Evolutionary conservation across 257 asterid species (phyloP).

Genomic region (Rhazya stricta): DNA sequence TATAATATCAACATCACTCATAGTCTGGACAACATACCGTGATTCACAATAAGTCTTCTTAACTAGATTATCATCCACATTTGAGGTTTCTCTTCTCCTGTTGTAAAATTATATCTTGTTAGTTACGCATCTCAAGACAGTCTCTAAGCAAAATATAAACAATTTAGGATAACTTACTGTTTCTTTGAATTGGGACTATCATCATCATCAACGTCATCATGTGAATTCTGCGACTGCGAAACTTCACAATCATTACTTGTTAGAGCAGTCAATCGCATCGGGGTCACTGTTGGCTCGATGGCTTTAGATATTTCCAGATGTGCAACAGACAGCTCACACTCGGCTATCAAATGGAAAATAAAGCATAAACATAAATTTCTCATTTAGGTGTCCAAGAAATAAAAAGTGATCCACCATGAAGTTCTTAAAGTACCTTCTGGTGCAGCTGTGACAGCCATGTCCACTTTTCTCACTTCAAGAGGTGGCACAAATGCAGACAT

Average conservation of each 20-base stretch:
- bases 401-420: conserved; percentile 1
- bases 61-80: conserved; percentile 40
- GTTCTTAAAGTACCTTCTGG: conserved; percentile 38
- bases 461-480: conserved; percentile 33
- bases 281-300: conserved; percentile 27
- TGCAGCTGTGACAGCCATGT: conserved; percentile 23
- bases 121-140: conserved; percentile 17
- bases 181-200: conserved; percentile 47
- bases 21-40: conserved; percentile 65
- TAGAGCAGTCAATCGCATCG: conserved; percentile 26
- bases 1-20: conserved; percentile 69
- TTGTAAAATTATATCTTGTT: conserved; percentile 16
- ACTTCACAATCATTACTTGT: conserved; percentile 34
- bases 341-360: conserved; percentile 27
- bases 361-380: conserved; percentile 1
- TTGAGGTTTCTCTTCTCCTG: conserved; percentile 54
- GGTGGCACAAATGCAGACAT: conserved; percentile 25
- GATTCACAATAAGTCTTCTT: conserved; percentile 46
- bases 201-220: conserved; percentile 36
- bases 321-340: conserved; percentile 32
- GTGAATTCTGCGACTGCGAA: conserved; percentile 25
- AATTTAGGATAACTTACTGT: conserved; percentile 48
- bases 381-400: not conserved
- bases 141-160: conserved; percentile 14
- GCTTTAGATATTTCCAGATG: conserved; percentile 32